Evolutionary conservation across 2,329 filamentous ascomycete genomes (phyloP), one percentile per base, ranked within the genome.

Genomic region (Raffaelea arxii): DNA sequence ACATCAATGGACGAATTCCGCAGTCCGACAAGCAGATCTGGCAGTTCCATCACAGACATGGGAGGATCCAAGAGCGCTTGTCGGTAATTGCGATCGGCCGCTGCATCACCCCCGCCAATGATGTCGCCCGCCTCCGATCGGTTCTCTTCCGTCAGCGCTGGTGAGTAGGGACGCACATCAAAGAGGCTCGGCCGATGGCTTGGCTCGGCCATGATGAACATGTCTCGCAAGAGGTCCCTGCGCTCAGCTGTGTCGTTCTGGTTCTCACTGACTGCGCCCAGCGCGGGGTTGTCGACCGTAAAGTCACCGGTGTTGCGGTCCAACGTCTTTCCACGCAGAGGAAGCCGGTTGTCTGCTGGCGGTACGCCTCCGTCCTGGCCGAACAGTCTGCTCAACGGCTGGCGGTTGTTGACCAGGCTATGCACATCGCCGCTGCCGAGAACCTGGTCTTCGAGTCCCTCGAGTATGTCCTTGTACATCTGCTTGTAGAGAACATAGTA

Each of bases 401-500:
- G 84, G 37, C 84, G 77, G 44, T 83, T 80, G 14, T 81, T 76
- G 12, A 92, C 77, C 6, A 94, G 75, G 55, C 91, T 84, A 49
- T 85, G 80, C 11, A 86, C 80, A 54, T 89, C 82, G 19, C 79
- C 80, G 50, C 84, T 85, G 32, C 86, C 77, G 62, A 86, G 78
- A 46, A 84, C 76, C 58, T 90, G 84, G 51, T 90, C 85, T 56
- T 90, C 84, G 51, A 89, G 72, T 2, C 80, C 81, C 47, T 86
- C 81, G 6, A 91, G 72, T 50, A 90, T 85, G 53, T 97, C 91
- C 49, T 80, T 79, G 50, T 92, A 89, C 64, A 95, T 82, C 59
- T 95, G 86, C 59, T 90, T 88, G 59, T 89, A 92, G 9, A 96
- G 77, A 2, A 86, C 82, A 62, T 94, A 97, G 62, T 94, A 95